Base-by-base conservation (phyloP, 1,284 basidiomycete genomes). In the Xerocomus amazonicus region DNA sequence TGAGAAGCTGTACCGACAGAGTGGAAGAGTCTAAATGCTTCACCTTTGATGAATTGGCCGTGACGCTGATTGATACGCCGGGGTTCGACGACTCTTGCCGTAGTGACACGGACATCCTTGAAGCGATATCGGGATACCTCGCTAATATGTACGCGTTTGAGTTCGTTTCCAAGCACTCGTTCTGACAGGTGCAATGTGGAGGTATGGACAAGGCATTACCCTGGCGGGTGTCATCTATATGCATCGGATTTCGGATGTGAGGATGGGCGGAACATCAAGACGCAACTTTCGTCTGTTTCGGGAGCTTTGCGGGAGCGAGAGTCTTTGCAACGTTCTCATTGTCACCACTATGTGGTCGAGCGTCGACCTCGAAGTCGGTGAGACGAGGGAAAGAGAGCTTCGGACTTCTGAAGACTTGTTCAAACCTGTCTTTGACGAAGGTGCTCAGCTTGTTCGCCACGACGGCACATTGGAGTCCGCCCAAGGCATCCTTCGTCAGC, bases 271-370 rank as follows among this genome's bases (percentile, higher is more conserved):
- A 32, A 42, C 28, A 16, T 41, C 27, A n/a, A 17, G 39, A 29
- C 39, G 39, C 10, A 29, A 41, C 39, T 41, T 41, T 29, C 39
- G 27, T 29, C 39, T 41, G 27, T 41, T 41, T 27, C 39, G 29
- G 29, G 28, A 32, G 29, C 17, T 42, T 12, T 42, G 41, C 9
- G 40, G 29, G 14, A 42, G 29, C 16, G 31, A 42, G 32, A 42
- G 29, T 32, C 28, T 42, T 19, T 23, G 41, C 13, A 23, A 32
- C 8, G 41, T 42, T 19, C 41, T 42, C 17, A 42, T 42, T 9
- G 41, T 42, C 17, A 32, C 41, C n/a, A 41, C 39, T n/a, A 40
- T 40, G 38, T 40, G 38, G 38, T 40, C 38, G 38, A 28, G 26
- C 26, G 38, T 40, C 13, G 38, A 40, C n/a, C 26, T 13, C 38